Conservation (phyloP, 345 rosid genomes). For the Rhizophora apiculata region DNA sequence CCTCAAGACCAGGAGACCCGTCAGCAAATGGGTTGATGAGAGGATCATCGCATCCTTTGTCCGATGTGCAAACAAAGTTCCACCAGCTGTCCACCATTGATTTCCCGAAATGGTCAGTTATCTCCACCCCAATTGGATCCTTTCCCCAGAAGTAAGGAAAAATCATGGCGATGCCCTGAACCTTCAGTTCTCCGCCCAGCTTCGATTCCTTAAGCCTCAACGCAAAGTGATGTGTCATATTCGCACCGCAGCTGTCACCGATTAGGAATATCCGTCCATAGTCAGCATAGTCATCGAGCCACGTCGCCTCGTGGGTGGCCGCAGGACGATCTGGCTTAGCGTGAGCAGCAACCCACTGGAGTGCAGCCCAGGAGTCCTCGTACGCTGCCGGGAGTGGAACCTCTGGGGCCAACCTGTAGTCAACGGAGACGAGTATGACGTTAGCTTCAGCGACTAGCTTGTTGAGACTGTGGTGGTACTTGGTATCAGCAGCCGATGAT, state of each 20-base stretch:
- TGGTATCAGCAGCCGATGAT: slow-evolving; percentile 49
- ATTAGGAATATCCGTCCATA: slow-evolving; percentile 40
- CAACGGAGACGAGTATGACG: slow-evolving; percentile 53
- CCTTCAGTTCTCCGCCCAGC: slow-evolving; percentile 17
- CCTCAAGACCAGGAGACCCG: slow-evolving; percentile 42
- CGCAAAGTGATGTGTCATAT: slow-evolving; percentile 63
- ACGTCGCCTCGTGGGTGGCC: slow-evolving; percentile 18
- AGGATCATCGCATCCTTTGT: slow-evolving; percentile 70
- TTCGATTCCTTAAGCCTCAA: slow-evolving; percentile 30
- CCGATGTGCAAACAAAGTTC: slow-evolving; percentile 61
- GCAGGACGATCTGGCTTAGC: not conserved
- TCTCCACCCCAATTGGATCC: slow-evolving; percentile 58
- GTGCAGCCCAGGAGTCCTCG: slow-evolving; percentile 70
- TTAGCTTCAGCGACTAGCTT: slow-evolving; percentile 51
- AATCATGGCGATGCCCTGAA: slow-evolving; percentile 65
- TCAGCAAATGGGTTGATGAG: slow-evolving; percentile 66
- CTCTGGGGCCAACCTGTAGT: slow-evolving; percentile 73
- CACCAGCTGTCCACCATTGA: slow-evolving; percentile 81
- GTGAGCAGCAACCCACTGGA: slow-evolving; percentile 47
- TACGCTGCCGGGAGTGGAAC: slow-evolving; percentile 68
- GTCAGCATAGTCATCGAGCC: slow-evolving; percentile 54
- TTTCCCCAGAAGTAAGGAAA: slow-evolving; percentile 56
- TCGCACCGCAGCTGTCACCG: slow-evolving; percentile 83
- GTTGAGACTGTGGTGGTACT: slow-evolving; percentile 63
- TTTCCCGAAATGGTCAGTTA: slow-evolving; percentile 36